A percentile compares a stretch with the other conserved stretches of the same genome.
These are phyloP conservation scores for Suillus variegatus DNA, from an alignment of 768 basidiomycete genomes.

Conservation along the genomic window DNA sequence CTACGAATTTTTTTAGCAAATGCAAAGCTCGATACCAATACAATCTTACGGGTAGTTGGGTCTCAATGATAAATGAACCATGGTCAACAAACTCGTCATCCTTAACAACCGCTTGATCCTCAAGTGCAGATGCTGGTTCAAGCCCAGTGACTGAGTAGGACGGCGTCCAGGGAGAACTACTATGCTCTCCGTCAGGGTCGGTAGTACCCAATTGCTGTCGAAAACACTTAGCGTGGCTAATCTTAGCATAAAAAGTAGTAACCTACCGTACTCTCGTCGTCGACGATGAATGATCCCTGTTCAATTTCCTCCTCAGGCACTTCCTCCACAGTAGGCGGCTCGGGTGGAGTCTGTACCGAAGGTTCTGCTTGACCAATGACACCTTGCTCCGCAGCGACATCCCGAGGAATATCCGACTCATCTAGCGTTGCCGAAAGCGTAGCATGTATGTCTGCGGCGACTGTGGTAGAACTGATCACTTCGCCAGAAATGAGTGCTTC, in stretches of 20 bases:
- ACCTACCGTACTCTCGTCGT: constrained; percentile 6
- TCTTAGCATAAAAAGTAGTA: neutral
- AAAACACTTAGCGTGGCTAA: neutral
- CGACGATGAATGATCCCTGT: constrained; percentile 13
- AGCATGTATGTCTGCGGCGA: neutral
- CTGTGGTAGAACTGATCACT: neutral
- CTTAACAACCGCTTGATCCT: neutral
- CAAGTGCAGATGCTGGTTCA: neutral
- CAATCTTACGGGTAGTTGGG: neutral
- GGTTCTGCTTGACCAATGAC: neutral
- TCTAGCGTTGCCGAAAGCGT: constrained; percentile 1
- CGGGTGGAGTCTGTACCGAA: neutral
- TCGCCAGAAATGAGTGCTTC: neutral
- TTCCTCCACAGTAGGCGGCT: neutral
- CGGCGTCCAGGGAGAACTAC: constrained; percentile 34
- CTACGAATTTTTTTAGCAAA: neutral
- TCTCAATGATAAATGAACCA: constrained; percentile 13
- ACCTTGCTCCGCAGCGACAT: neutral
- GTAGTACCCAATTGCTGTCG: neutral
- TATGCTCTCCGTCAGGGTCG: constrained; percentile 9
- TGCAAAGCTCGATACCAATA: neutral
- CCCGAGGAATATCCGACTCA: neutral
- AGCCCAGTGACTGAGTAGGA: constrained; percentile 35
- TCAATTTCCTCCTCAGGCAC: constrained; percentile 11
- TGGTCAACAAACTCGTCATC: constrained; percentile 19